A percentile compares a stretch with the other conserved stretches of the same genome.
Evolutionary conservation across 306 rosid genomes (phyloP).

Genomic region (Cucurbita argyrosperma): DNA sequence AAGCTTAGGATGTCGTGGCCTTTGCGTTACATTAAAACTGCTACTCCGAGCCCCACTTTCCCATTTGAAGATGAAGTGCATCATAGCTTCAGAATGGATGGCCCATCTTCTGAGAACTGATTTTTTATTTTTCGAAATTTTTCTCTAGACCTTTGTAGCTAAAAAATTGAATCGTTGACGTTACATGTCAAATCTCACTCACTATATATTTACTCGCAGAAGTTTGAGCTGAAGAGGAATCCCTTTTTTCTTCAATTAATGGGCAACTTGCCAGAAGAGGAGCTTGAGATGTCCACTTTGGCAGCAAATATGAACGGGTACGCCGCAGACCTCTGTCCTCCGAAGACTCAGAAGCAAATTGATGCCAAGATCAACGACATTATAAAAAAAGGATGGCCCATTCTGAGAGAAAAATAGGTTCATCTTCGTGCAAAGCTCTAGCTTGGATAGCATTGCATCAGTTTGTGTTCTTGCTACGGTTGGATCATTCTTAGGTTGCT

Average conservation of each 20-base stretch:
- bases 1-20: not conserved
- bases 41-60: not conserved
- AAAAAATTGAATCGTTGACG: not conserved
- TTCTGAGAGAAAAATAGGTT: conserved; percentile 36
- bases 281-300: conserved; percentile 56
- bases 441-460: not conserved
- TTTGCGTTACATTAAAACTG: not conserved
- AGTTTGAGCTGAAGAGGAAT: conserved; percentile 84
- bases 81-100: not conserved
- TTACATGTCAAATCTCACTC: not conserved
- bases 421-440: not conserved
- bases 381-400: conserved; percentile 80
- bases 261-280: conserved; percentile 78
- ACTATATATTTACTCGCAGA: conserved; percentile 26
- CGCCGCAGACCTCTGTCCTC: conserved; percentile 77
- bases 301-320: conserved; percentile 82
- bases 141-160: not conserved
- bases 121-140: not conserved
- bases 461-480: too few species aligned
- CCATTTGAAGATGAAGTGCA: not conserved
- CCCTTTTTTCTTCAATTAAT: conserved; percentile 67
- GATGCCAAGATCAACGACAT: conserved; percentile 74
- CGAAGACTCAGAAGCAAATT: conserved; percentile 44
- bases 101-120: not conserved
- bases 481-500: not conserved